Evolutionary conservation across 1,284 basidiomycete genomes (phyloP), one percentile per base, ranked within the genome.

Genomic region (Gymnopus androsaceus): DNA sequence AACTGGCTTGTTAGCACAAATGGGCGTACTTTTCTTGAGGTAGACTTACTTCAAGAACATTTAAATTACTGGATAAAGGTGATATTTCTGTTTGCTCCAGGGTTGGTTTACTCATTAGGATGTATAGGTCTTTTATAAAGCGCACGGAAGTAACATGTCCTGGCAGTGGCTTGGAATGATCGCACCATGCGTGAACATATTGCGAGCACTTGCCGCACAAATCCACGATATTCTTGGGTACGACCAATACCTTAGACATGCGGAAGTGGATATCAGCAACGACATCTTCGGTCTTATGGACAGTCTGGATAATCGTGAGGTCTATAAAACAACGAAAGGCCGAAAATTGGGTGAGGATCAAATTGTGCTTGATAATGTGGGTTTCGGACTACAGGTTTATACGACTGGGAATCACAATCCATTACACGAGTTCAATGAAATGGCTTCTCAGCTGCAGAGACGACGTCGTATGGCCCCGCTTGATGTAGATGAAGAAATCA

Each of bases 21-120:
- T 0, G 73, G 75, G 0, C 62, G 66, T 4, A 46, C 57, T 0
- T 76, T 60, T 47, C 61, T 73, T 0, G 67, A 70, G 23, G 64
- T 73, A 3, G 75, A 78, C 46, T 63, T 77, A 0, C 46, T 77
- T 33, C 75, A 77, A 46, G 75, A 78, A 51, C 75, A 78, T 51
- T 37, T 72, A 45, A 76, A 74, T 49, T 74, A 63, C 47, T 75
- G 72, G 72, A 72, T 71, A 14, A 71, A 69, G 59, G 69, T 68
- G 41, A 17, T 5, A 25, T 21, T n/a, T 12, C 31, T 33, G 1
- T 4, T 12, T 12, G 27, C 14, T 25, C 23, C 19, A 31, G 21
- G 23, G 12, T 19, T 40, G 15, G 1, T 41, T 25, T 49, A 23
- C n/a, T 14, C 9, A 42, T 19, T 25, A 34, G 27, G 3, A 27